Percentiles rank a stretch among this genome's conserved stretches.
These are phyloP conservation scores for Fonsecaea erecta DNA, from an alignment of 2,329 filamentous ascomycete species.

Conservation along the genomic window DNA sequence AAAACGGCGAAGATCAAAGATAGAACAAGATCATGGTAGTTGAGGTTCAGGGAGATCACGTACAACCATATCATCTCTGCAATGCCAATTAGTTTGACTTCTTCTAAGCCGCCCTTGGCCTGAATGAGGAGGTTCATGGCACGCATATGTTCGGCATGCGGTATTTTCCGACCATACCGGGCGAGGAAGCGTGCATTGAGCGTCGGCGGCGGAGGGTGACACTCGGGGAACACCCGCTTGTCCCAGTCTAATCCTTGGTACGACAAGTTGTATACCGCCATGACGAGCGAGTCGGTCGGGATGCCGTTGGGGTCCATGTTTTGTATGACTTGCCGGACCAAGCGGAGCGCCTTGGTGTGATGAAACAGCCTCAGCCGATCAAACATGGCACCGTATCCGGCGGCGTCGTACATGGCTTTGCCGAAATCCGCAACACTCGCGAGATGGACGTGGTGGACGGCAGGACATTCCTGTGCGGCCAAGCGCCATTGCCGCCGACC, in stretches of 20 bases:
- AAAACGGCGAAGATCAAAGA: background rate
- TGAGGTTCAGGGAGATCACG: background rate
- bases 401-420: constrained; percentile 8
- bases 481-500: constrained; percentile 9
- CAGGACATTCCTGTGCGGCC: constrained; percentile 6
- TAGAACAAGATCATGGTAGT: background rate
- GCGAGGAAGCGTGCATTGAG: background rate
- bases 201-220: constrained; percentile 4
- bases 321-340: constrained; percentile 14
- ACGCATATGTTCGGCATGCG: constrained; percentile 7
- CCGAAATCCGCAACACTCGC: constrained; percentile 12
- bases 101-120: constrained; percentile 8
- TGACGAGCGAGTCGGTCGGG: constrained; percentile 7
- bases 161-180: constrained; percentile 5
- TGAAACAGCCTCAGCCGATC: constrained; percentile 10
- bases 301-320: background rate
- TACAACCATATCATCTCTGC: constrained; percentile 17
- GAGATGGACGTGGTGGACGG: constrained; percentile 13
- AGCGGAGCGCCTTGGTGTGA: constrained; percentile 9
- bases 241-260: constrained; percentile 11
- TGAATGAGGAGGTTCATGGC: constrained; percentile 12
- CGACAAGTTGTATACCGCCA: constrained; percentile 15
- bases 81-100: constrained; percentile 6
- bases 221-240: constrained; percentile 1
- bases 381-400: background rate